phyloP scores from a whole-genome alignment of 2,329 filamentous ascomycete species.

The Talaromyces sp. region DNA sequence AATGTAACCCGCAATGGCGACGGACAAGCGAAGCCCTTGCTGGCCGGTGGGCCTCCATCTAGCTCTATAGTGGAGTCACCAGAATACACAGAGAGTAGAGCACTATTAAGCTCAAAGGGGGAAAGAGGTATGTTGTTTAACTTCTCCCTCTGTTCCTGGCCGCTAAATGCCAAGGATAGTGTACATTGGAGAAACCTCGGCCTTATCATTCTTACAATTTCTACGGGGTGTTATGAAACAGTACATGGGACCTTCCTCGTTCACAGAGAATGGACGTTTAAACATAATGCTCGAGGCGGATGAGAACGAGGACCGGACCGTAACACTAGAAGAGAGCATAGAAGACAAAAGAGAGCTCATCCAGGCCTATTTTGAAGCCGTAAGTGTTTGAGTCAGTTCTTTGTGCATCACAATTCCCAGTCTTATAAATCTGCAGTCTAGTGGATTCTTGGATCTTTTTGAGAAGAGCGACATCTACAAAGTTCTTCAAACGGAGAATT shows the following conservation, averaged over 20 bases:
- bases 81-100: constrained; percentile 8
- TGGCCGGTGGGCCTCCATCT: background rate
- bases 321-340: constrained; percentile 27
- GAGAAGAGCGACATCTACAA: constrained; percentile 21
- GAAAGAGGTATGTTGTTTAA: constrained; percentile 6
- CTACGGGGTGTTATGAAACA: constrained; percentile 42
- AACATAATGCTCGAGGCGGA: constrained; percentile 51
- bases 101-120: constrained; percentile 9
- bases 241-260: constrained; percentile 50
- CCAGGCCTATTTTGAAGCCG: constrained; percentile 24
- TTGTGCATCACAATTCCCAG: constrained; percentile 5
- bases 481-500: constrained; percentile 7
- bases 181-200: constrained; percentile 42
- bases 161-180: constrained; percentile 1
- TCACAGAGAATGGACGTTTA: constrained; percentile 47
- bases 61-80: constrained; percentile 2
- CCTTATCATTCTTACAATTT: constrained; percentile 53
- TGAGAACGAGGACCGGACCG: constrained; percentile 27
- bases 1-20: background rate
- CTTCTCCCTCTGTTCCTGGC: background rate
- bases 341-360: constrained; percentile 29
- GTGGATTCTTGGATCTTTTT: constrained; percentile 37
- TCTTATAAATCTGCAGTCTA: constrained; percentile 24
- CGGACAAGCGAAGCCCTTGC: background rate
- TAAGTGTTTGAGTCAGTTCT: constrained; percentile 9